These are phyloP conservation scores for Microstroma glucosiphilum DNA, from an alignment of 1,284 basidiomycete species.

Conservation along the genomic window DNA sequence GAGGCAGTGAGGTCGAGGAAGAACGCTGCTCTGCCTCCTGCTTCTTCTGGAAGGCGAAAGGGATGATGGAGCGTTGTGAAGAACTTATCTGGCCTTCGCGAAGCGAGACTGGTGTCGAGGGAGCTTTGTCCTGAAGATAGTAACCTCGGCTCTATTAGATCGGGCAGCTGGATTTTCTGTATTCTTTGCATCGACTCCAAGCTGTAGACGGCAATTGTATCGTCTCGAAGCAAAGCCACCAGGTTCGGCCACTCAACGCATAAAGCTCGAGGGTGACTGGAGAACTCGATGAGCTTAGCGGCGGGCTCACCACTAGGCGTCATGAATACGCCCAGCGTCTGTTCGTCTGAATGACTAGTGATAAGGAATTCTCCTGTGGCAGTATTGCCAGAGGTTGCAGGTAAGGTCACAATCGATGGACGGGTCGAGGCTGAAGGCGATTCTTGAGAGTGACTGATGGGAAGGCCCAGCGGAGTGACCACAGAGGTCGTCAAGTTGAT, in stretches of 20 bases:
- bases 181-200: constrained; percentile 22
- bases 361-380: constrained; percentile 28
- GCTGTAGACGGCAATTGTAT: constrained; percentile 31
- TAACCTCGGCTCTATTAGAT: constrained; percentile 33
- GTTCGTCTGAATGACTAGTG: constrained; percentile 39
- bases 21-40: too few species aligned
- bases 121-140: constrained; percentile 13
- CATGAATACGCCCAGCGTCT: constrained; percentile 46
- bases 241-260: constrained; percentile 19
- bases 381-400: constrained; percentile 3
- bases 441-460: constrained; percentile 42
- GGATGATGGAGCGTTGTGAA: not conserved
- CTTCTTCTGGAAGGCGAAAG: too few species aligned
- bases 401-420: constrained; percentile 40
- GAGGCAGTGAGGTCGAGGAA: not conserved
- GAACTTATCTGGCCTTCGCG: not conserved
- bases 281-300: constrained; percentile 46
- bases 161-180: constrained; percentile 25
- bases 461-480: constrained; percentile 38
- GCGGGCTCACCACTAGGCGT: constrained; percentile 41
- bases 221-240: constrained; percentile 40
- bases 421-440: constrained; percentile 37
- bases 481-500: constrained; percentile 30
- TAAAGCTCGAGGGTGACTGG: constrained; percentile 43
- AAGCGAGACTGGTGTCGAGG: not conserved